Evolutionary conservation across 1,139 yeast genomes (phyloP).

Genomic region (Meyerozyma smithsonii): DNA sequence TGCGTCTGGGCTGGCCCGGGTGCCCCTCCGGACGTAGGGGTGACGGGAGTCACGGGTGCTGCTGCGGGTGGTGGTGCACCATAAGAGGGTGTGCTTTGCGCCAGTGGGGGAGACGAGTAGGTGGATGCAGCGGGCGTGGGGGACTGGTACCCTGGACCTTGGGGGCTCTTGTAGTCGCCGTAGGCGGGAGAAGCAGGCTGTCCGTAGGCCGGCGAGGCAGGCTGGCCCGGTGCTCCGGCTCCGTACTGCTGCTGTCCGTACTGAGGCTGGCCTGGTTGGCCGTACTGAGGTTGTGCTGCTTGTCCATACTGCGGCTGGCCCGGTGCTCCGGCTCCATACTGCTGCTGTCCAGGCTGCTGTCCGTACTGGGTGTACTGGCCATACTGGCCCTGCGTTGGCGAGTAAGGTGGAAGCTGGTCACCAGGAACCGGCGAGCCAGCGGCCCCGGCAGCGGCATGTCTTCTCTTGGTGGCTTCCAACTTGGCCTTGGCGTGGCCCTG

Average conservation of each 20-base stretch:
- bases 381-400: constrained; percentile 17
- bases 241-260: background rate
- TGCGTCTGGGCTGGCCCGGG: constrained; percentile 37
- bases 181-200: constrained; percentile 8
- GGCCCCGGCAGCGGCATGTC: constrained; percentile 52
- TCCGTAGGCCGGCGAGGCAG: background rate
- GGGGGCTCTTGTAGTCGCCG: constrained; percentile 20
- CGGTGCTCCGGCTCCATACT: background rate
- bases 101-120: constrained; percentile 3
- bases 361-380: constrained; percentile 16
- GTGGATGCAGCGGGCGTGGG: constrained; percentile 1
- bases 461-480: constrained; percentile 74
- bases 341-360: constrained; percentile 6
- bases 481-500: constrained; percentile 83
- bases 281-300: background rate
- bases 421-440: constrained; percentile 15
- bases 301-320: background rate
- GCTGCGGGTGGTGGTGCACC: constrained; percentile 23
- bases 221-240: background rate
- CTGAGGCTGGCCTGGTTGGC: background rate
- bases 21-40: background rate
- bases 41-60: constrained; percentile 21
- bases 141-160: constrained; percentile 1
- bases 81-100: constrained; percentile 9
- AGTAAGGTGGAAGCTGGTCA: constrained; percentile 26